These are phyloP conservation scores for Colletotrichum chrysophilum DNA, from an alignment of 2,329 filamentous ascomycete species.

Conservation along the genomic window DNA sequence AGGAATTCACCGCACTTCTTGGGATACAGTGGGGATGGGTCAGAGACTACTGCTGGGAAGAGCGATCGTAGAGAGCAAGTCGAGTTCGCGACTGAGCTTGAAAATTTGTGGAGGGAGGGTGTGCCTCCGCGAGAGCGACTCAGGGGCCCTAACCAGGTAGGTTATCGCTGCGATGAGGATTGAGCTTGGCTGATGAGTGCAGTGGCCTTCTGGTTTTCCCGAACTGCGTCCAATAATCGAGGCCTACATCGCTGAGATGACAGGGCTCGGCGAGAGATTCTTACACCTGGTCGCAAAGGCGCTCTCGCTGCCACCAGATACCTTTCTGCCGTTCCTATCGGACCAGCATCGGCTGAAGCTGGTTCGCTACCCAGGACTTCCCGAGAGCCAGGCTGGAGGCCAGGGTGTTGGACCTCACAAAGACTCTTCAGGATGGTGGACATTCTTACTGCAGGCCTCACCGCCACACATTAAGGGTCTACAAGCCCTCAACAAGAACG, in stretches of 20 bases:
- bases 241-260: conserved; percentile 56
- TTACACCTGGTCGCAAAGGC: conserved; percentile 61
- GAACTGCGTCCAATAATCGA: conserved; percentile 42
- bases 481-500: conserved; percentile 53
- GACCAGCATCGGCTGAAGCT: conserved; percentile 66
- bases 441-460: conserved; percentile 66
- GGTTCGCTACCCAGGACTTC: conserved; percentile 52
- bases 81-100: conserved; percentile 63
- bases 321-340: conserved; percentile 57
- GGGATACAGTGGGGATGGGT: conserved; percentile 60
- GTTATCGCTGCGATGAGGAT: neutral
- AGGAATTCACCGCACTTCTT: conserved; percentile 65
- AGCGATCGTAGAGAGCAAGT: conserved; percentile 62
- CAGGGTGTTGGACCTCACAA: conserved; percentile 69
- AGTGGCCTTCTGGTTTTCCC: conserved; percentile 48
- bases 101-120: conserved; percentile 35
- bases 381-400: neutral
- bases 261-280: conserved; percentile 56
- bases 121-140: conserved; percentile 46
- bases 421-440: conserved; percentile 69
- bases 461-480: conserved; percentile 53
- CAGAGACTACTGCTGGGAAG: conserved; percentile 59
- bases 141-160: conserved; percentile 54
- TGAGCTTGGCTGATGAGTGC: neutral
- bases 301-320: conserved; percentile 51